Evolutionary conservation across 768 basidiomycete genomes (phyloP).

Genomic region (Serendipita sp.): DNA sequence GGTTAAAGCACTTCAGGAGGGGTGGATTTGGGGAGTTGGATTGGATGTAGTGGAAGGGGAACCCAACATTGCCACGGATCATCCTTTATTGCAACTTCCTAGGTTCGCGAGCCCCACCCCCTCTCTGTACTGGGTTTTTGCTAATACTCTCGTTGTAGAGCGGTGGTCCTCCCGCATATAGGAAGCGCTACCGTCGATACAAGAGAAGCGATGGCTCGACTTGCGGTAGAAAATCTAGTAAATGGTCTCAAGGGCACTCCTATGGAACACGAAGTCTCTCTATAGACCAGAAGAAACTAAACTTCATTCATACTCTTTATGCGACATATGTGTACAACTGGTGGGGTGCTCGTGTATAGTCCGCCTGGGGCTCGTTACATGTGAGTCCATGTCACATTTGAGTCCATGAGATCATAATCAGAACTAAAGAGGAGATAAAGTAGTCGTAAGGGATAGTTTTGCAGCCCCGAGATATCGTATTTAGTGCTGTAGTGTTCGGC

Average conservation of each 20-base stretch:
- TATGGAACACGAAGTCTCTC: slow-evolving; percentile 26
- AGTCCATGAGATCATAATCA: too few relatives aligned
- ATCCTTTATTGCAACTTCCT: slow-evolving; percentile 66
- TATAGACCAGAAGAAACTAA: not conserved
- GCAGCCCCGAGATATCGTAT: too few relatives aligned
- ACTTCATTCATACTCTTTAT: not conserved
- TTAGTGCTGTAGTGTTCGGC: too few relatives aligned
- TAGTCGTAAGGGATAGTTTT: too few relatives aligned
- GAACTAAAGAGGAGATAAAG: too few relatives aligned
- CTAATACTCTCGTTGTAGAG: slow-evolving; percentile 28
- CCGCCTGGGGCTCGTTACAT: too few relatives aligned
- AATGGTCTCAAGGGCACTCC: slow-evolving; percentile 34
- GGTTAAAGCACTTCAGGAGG: slow-evolving; percentile 56
- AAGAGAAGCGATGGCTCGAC: slow-evolving; percentile 61
- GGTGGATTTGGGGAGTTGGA: slow-evolving; percentile 83
- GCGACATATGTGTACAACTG: too few relatives aligned
- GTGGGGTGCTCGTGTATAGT: too few relatives aligned
- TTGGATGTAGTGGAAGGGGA: slow-evolving; percentile 92
- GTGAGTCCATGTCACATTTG: too few relatives aligned
- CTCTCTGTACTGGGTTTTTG: not conserved
- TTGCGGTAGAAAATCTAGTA: slow-evolving; percentile 55
- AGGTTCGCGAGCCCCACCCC: slow-evolving; percentile 34
- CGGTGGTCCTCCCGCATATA: slow-evolving; percentile 76
- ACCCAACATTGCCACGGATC: slow-evolving; percentile 53
- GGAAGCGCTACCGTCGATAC: slow-evolving; percentile 83